phyloP scores from a whole-genome alignment of 768 basidiomycete species.

The Pisolithus sp. region DNA sequence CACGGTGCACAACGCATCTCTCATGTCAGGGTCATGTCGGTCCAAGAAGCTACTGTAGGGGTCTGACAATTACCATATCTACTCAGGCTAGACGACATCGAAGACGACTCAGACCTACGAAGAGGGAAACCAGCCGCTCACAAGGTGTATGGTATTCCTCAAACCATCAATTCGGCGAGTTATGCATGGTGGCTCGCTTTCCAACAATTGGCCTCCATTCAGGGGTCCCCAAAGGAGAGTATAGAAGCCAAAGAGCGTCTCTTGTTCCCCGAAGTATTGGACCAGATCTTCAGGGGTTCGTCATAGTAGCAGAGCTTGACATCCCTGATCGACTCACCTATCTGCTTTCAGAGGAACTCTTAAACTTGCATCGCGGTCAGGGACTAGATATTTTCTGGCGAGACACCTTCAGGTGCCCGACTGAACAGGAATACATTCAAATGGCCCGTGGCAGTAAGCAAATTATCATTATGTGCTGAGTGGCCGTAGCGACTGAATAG shows the following conservation, averaged over 20 bases:
- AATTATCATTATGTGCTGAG: too few species aligned
- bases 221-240: constrained; percentile 66
- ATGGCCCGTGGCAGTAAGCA: too few species aligned
- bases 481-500: too few species aligned
- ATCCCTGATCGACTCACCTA: constrained; percentile 21
- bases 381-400: constrained; percentile 94
- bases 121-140: constrained; percentile 86
- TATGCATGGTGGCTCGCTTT: constrained; percentile 74
- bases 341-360: constrained; percentile 45
- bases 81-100: constrained; percentile 84
- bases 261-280: constrained; percentile 40
- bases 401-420: constrained; percentile 33
- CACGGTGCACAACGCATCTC: constrained; percentile 91
- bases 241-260: constrained; percentile 8
- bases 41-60: neutral
- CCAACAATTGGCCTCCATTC: too few species aligned
- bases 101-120: constrained; percentile 90
- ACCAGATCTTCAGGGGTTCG: constrained; percentile 72
- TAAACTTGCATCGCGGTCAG: constrained; percentile 91
- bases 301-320: constrained; percentile 1
- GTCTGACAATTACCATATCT: neutral
- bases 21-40: constrained; percentile 54
- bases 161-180: constrained; percentile 96
- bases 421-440: too few species aligned
- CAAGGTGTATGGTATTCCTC: constrained; percentile 93